Base-by-base conservation (phyloP, 2,329 filamentous ascomycete genomes). In the Neonectria faginata region DNA sequence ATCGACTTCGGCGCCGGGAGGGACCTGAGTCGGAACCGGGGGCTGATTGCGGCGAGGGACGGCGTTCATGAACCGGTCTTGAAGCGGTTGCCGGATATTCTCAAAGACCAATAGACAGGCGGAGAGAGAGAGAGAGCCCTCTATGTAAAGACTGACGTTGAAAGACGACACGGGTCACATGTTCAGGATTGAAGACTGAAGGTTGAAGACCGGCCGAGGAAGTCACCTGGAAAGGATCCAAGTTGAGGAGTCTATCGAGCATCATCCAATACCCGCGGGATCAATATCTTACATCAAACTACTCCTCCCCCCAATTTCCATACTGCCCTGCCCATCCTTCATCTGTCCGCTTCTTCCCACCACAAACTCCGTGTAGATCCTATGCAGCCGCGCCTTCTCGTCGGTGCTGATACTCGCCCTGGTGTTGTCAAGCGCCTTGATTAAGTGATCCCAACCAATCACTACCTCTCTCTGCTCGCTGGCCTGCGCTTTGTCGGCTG, bases 341-440 rank as follows among this genome's bases (percentile, higher is more conserved):
- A 99, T 94, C 82, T 98, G 94, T 8, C 96, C 96, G 78, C 94
- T 97, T 71, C 96, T 86, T 0, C 94, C 94, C 4, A 93, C 92
- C 0, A 97, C 90, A 83, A 99, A 99, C 80, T 99, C 96, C 16
- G 86, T 84, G 77, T 99, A 99, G 66, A 99, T 97, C 44, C 87
- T 88, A 73, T 88, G 85, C 69, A 99, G 79, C 64, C 95, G 84
- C 66, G 82, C 84, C 73, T 89, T 87, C 81, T 99, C 96, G 64
- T 93, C 87, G 3, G 84, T 83, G 75, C 91, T 93, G 70, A 98
- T 97, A 78, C 92, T 97, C 22, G 92, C 88, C 69, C 94, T 85
- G 5, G 95, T 97, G 53, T 82, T 90, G 22, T 87, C 86, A 61
- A 99, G 83, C 42, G 92, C 92, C 72, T 90, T 91, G 76, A 90